These are phyloP conservation scores for Penstemon eatonii DNA, from an alignment of 257 asterid species.

Conservation along the genomic window DNA sequence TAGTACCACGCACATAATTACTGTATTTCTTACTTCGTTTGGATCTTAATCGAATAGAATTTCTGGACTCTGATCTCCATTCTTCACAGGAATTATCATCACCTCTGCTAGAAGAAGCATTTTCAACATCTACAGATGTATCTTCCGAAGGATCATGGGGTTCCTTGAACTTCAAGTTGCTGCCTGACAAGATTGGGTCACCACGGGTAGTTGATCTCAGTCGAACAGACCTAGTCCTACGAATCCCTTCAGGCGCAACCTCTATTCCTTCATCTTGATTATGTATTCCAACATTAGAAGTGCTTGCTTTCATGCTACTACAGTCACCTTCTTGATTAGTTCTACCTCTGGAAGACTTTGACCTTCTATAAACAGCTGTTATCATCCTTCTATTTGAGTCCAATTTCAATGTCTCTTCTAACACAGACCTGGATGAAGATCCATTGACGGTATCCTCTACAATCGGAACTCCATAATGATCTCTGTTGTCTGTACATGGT, in stretches of 20 bases:
- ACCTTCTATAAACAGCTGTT: constrained; percentile 80
- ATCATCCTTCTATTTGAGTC: constrained; percentile 68
- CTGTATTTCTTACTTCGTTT: constrained; percentile 62
- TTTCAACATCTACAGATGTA: constrained; percentile 45
- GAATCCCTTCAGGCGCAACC: constrained; percentile 53
- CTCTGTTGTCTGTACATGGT: constrained; percentile 38
- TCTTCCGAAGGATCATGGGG: constrained; percentile 51
- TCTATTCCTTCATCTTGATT: constrained; percentile 48
- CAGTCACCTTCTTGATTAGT: constrained; percentile 46
- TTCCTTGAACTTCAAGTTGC: constrained; percentile 41
- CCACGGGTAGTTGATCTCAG: constrained; percentile 56
- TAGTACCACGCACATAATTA: constrained; percentile 44
- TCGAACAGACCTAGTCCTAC: constrained; percentile 70
- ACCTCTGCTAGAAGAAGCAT: constrained; percentile 48
- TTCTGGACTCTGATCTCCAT: constrained; percentile 45
- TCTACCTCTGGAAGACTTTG: constrained; percentile 57
- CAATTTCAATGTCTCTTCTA: constrained; percentile 49
- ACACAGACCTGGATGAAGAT: constrained; percentile 40
- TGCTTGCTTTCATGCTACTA: constrained; percentile 58
- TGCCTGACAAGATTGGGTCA: constrained; percentile 39
- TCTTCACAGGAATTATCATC: constrained; percentile 59
- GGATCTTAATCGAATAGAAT: constrained; percentile 64
- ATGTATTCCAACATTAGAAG: constrained; percentile 50
- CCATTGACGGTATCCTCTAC: constrained; percentile 40
- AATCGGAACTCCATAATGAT: constrained; percentile 35